These are phyloP conservation scores for Fraxinus velutina DNA, from an alignment of 305 asterid species.

Conservation along the genomic window DNA sequence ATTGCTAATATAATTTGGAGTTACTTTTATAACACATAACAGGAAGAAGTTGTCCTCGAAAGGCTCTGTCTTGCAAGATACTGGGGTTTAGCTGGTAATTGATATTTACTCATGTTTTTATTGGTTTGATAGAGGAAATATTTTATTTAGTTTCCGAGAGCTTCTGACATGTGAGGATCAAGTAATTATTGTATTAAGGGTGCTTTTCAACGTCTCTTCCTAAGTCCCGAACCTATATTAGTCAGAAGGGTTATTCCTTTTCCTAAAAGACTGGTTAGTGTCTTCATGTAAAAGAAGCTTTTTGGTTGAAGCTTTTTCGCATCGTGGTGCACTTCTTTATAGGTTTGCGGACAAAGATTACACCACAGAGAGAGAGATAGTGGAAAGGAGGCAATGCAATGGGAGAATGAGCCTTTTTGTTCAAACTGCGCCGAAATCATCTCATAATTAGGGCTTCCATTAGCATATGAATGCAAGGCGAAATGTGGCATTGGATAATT, in stretches of 20 bases:
- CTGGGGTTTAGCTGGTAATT: no score
- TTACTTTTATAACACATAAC: slow-evolving; percentile 31
- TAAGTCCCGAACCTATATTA: no score
- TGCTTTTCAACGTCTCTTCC: not conserved
- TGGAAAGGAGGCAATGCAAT: no score
- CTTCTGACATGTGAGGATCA: not conserved
- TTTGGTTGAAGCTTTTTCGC: no score
- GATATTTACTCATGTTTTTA: not conserved
- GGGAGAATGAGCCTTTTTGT: no score
- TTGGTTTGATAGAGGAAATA: not conserved
- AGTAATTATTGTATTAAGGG: not conserved
- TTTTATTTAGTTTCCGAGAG: not conserved
- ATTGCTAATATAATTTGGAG: not conserved
- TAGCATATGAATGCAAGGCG: not conserved
- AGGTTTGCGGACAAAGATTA: no score
- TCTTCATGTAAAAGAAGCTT: no score
- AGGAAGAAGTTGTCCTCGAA: slow-evolving; percentile 96
- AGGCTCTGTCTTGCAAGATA: slow-evolving; percentile 51
- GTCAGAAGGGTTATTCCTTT: no score
- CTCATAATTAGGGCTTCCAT: not conserved
- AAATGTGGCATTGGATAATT: not conserved
- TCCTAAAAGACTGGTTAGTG: no score
- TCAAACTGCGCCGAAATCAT: not conserved
- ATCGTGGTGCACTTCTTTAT: no score
- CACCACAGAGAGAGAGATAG: no score